Base-by-base conservation (phyloP, 345 rosid genomes). In the Geranium rotundifolium region DNA sequence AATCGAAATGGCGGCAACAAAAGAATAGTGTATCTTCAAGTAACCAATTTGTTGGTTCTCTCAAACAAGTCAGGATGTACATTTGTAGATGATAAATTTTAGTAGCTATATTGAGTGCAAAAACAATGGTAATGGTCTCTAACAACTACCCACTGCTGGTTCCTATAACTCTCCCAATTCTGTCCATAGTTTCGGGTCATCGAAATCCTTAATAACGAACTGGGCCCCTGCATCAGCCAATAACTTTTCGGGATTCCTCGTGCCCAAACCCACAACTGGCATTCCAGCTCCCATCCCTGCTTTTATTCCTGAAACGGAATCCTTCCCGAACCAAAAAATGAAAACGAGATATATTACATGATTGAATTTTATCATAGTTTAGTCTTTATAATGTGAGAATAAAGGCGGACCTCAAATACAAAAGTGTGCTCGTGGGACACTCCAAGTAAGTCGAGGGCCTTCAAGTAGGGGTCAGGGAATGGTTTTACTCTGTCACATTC, bases 241-340 rank as follows among this genome's bases (percentile, higher is more conserved):
- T 29, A 72, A 19, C 9, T 67, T 34, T 50, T 67, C 67, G 0
- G 76, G 79, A 55, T 80, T 77, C 49, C 84, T 61, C 3, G 73
- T 67, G 2, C 66, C 69, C 8, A 80, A 31, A 0, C 75, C 84
- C 56, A 74, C 67, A 7, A 77, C 81, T 1, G 75, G 81, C 75
- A 80, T 67, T 19, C 81, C 77, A 2, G 84, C 79, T 14, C 77
- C 79, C 17, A 76, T 75, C 61, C 79, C 81, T 9, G 84, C 81
- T 65, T 62, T 74, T 46, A 66, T 76, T 1, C 84, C 81, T 3
- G 81, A 74, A 63, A 70, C 67, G 12, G 79, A 79, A 59, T 80
- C 84, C 79, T 79, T 12, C 29, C 8, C 19, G 29, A 23, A 39
- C 18, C 46, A 19, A 23, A 23, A 23, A 23, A 23, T 23, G 27